Evolutionary conservation across 1,284 basidiomycete genomes (phyloP), one percentile per base, ranked within the genome.

Genomic region (Ustilago trichophora): DNA sequence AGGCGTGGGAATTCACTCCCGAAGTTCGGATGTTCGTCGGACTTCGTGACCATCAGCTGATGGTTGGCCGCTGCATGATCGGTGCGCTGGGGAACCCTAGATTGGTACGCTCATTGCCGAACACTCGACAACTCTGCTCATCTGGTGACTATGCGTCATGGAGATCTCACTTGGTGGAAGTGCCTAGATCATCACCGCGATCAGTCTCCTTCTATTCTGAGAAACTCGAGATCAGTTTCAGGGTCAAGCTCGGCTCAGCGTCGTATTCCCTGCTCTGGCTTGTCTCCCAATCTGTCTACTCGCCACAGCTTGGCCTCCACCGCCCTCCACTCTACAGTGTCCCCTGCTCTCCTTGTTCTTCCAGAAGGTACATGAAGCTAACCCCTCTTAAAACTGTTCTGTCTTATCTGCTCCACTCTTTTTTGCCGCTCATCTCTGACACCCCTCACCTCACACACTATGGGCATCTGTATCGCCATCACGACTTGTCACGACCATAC

Each of bases 301-400:
- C 27, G 42, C 42, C 42, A 44, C 42, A 32, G 29, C n/a, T n/a
- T n/a, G n/a, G n/a, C n/a, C n/a, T 18, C 6, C 16, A 7, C 13
- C 4, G 16, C 34, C 18, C 16, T 19, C 18, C 34, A 16, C 7
- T 11, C 9, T 36, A 6, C 34, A 6, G 8, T 29, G 27, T 29
- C 19, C 18, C 19, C 34, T 3, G 6, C 7, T 21, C 34, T 35
- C 34, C 11, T 41, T 21, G 15, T 19, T 34, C 26, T 49, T 49
- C 37, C 18, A 33, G 31, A 26, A 26, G 16, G 11, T 41, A 25
- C 52, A 34, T 29, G 52, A 46, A 42, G 25, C 52, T 54, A 32
- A 54, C 32, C 15, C 12, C n/a, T 7, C 18, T 21, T 13, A 19
- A 10, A n/a, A n/a, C n/a, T n/a, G n/a, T 29, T 13, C 27, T 29